phyloP scores from a whole-genome alignment of 1,284 basidiomycete genomes.

The Austroboletus novae-zelandiae region DNA sequence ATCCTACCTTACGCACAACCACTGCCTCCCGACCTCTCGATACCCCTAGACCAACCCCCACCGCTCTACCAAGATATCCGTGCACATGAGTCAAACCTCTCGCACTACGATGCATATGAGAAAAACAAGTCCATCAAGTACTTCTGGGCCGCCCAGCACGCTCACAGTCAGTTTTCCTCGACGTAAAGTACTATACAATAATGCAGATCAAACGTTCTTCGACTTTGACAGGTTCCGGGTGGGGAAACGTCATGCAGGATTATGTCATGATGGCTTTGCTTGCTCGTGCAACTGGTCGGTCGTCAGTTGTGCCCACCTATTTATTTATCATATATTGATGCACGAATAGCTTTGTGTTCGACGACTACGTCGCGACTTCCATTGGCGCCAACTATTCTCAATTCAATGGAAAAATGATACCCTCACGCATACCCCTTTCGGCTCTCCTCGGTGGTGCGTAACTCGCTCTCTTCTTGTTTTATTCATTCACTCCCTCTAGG shows the following conservation, averaged over 20 bases:
- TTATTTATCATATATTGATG: not conserved
- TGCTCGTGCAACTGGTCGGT: constrained; percentile 31
- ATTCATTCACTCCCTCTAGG: constrained; percentile 22
- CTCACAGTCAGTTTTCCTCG: constrained; percentile 14
- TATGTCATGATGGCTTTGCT: constrained; percentile 35
- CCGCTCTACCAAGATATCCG: constrained; percentile 23
- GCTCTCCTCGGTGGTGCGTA: constrained; percentile 30
- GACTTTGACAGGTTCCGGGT: constrained; percentile 33
- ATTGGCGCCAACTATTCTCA: constrained; percentile 30
- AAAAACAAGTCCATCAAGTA: constrained; percentile 22
- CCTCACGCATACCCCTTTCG: constrained; percentile 38
- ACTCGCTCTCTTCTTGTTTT: not conserved
- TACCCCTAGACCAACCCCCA: constrained; percentile 7
- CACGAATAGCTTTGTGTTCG: constrained; percentile 38
- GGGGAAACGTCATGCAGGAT: constrained; percentile 45
- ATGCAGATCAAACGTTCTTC: not conserved
- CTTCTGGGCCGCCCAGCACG: constrained; percentile 30
- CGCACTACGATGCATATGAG: constrained; percentile 26
- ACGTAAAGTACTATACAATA: too few relatives aligned
- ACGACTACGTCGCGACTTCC: constrained; percentile 38
- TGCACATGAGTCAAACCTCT: constrained; percentile 16
- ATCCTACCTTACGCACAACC: too few relatives aligned
- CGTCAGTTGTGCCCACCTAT: constrained; percentile 27
- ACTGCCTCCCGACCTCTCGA: too few relatives aligned
- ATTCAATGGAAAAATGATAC: constrained; percentile 33